These are phyloP conservation scores for Ophiostoma populinum DNA, from an alignment of 2,329 filamentous ascomycete species.

Conservation along the genomic window DNA sequence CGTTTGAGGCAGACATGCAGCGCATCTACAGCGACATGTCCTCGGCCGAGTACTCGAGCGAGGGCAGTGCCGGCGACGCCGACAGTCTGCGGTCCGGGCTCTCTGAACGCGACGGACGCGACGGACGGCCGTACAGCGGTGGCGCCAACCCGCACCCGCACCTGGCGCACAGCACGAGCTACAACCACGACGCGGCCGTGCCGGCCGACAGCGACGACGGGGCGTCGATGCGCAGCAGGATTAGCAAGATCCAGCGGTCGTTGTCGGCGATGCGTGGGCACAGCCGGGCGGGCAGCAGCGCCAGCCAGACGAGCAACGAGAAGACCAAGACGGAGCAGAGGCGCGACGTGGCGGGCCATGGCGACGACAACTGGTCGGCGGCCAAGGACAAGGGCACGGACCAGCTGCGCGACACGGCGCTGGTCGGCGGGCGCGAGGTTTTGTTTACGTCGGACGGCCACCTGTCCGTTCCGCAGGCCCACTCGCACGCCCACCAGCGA, in stretches of 20 bases:
- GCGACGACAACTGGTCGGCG: slow-evolving; percentile 56
- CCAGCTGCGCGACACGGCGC: slow-evolving; percentile 51
- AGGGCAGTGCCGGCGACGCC: slow-evolving; percentile 13
- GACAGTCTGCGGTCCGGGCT: no score
- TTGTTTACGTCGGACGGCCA: slow-evolving; percentile 30
- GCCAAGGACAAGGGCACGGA: slow-evolving; percentile 43
- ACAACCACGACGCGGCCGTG: no score
- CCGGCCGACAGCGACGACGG: no score
- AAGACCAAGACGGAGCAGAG: slow-evolving; percentile 16
- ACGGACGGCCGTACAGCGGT: no score
- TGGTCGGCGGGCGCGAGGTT: slow-evolving; percentile 54
- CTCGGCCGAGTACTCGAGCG: slow-evolving; percentile 28
- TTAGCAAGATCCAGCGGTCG: no score
- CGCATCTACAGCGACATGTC: slow-evolving; percentile 34
- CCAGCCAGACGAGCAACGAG: not conserved
- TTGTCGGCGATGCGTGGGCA: not conserved
- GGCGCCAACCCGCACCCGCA: no score
- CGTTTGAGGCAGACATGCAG: slow-evolving; percentile 42
- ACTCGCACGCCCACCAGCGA: not conserved
- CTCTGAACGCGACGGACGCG: no score
- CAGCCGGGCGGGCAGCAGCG: slow-evolving; percentile 19
- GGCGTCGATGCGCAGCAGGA: no score
- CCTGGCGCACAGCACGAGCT: no score
- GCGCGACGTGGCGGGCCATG: slow-evolving; percentile 63
- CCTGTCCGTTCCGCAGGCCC: not conserved